Conservation (phyloP, 306 rosid species). For the Malus sylvestris region DNA sequence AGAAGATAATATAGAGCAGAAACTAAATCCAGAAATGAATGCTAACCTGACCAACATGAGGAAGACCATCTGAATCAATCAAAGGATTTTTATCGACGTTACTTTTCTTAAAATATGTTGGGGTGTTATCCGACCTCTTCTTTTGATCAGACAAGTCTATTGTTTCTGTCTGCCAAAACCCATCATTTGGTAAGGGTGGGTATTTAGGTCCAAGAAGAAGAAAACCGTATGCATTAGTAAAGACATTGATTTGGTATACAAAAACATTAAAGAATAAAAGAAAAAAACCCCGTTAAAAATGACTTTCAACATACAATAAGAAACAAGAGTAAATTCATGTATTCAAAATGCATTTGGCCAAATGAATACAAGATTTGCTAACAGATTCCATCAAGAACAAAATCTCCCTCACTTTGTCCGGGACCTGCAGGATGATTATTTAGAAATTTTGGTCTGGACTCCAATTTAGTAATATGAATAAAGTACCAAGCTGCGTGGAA, state of each 20-base stretch:
- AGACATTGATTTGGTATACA: background rate
- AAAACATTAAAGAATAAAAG: background rate
- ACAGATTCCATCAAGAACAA: too few relatives aligned
- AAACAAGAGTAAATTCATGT: background rate
- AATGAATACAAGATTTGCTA: background rate
- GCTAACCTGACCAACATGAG: constrained; percentile 97
- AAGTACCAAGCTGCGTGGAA: too few relatives aligned
- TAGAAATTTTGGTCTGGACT: background rate
- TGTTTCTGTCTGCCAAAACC: constrained; percentile 65
- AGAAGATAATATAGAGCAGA: background rate
- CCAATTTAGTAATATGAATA: background rate
- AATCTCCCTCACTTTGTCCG: too few relatives aligned
- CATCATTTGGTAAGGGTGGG: background rate
- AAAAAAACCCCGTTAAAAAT: background rate
- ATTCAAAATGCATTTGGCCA: background rate
- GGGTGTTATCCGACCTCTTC: constrained; percentile 23
- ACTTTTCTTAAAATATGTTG: constrained; percentile 57
- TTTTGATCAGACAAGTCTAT: constrained; percentile 60
- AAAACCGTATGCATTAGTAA: background rate
- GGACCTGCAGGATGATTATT: too few relatives aligned
- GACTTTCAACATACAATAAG: background rate
- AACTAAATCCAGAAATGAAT: background rate
- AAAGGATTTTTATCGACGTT: constrained; percentile 33
- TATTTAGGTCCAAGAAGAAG: background rate
- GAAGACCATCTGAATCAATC: constrained; percentile 91